These are phyloP conservation scores for Centaurea solstitialis DNA, from an alignment of 129 eudicot genomes.

Conservation along the genomic window DNA sequence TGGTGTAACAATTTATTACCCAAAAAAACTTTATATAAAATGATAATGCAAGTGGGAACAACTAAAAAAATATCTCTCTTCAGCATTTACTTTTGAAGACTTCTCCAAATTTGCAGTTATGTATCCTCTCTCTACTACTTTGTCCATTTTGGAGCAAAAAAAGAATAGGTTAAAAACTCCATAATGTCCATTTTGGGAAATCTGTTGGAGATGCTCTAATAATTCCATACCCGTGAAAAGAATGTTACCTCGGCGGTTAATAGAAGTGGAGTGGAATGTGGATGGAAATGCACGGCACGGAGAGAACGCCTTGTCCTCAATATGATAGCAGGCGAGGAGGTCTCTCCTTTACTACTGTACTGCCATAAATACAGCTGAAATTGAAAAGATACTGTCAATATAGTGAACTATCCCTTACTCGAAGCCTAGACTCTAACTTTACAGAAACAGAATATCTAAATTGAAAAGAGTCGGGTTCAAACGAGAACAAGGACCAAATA, in stretches of 20 bases:
- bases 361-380: constrained; percentile 73
- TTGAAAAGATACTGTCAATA: constrained; percentile 20
- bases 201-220: not conserved
- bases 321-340: constrained; percentile 56
- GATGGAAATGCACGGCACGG: constrained; percentile 83
- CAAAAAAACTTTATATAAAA: not conserved
- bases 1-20: not conserved
- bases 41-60: not conserved
- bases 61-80: not conserved
- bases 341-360: constrained; percentile 53
- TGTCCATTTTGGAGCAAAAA: not conserved
- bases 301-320: constrained; percentile 70
- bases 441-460: not conserved
- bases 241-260: constrained; percentile 65
- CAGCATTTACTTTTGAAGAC: not conserved
- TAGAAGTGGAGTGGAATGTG: constrained; percentile 62
- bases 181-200: not conserved
- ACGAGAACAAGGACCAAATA: not conserved
- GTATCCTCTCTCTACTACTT: not conserved
- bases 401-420: not conserved
- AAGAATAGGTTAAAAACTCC: not conserved
- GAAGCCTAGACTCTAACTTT: not conserved
- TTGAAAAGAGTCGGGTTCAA: not conserved
- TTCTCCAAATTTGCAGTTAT: not conserved
- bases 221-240: not conserved